Conservation (phyloP, 768 basidiomycete genomes). For the Calocera viscosa region DNA sequence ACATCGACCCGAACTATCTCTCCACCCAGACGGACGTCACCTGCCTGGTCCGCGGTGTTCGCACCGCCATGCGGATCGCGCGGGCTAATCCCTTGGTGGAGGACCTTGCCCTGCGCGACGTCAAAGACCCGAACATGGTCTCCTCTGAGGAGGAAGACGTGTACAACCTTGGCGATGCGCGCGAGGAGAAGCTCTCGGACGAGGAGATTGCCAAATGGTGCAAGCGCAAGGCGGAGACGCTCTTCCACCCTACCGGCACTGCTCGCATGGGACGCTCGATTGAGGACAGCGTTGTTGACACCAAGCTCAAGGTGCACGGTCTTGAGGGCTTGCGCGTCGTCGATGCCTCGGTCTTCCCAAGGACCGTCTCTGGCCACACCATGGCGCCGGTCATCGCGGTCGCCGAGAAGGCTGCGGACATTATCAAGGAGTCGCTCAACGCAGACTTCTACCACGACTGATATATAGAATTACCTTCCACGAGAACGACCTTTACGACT, state of each 20-base stretch:
- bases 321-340: slow-evolving; percentile 33
- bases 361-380: slow-evolving; percentile 35
- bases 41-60: slow-evolving; percentile 8
- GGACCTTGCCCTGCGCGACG: slow-evolving; percentile 26
- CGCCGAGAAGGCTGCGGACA: slow-evolving; percentile 20
- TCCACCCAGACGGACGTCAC: slow-evolving; percentile 9
- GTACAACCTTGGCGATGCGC: slow-evolving; percentile 26
- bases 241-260: slow-evolving; percentile 35
- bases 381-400: slow-evolving; percentile 16
- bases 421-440: slow-evolving; percentile 7
- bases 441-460: not conserved
- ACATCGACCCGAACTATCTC: slow-evolving; percentile 20
- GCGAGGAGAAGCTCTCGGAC: slow-evolving; percentile 29
- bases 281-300: slow-evolving; percentile 35
- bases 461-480: not conserved
- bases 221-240: slow-evolving; percentile 26
- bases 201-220: slow-evolving; percentile 18
- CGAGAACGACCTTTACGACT: not conserved
- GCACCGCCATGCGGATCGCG: not conserved
- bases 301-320: slow-evolving; percentile 35
- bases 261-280: slow-evolving; percentile 30
- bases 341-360: slow-evolving; percentile 38
- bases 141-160: not conserved
- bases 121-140: slow-evolving; percentile 33
- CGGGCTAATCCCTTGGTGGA: slow-evolving; percentile 16